These are phyloP conservation scores for Didymella pinodella DNA, from an alignment of 2,329 filamentous ascomycete species.

Conservation along the genomic window DNA sequence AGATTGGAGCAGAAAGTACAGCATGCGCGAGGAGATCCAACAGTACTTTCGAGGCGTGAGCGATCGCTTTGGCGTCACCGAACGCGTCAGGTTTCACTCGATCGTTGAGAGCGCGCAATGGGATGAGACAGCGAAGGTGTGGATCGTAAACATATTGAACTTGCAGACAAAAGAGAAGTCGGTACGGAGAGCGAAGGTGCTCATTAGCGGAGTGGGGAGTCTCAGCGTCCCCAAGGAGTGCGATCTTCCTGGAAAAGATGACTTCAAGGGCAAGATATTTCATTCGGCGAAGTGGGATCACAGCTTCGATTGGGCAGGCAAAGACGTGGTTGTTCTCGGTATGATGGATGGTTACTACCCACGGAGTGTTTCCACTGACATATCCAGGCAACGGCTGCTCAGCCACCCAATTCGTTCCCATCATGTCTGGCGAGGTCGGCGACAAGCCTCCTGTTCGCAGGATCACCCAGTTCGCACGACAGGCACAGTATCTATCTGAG, in stretches of 20 bases:
- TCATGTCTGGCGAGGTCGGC: slow-evolving; percentile 49
- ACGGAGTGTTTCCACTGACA: background rate
- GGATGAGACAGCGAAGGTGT: slow-evolving; percentile 54
- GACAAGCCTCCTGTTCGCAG: slow-evolving; percentile 43
- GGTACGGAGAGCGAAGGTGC: slow-evolving; percentile 35
- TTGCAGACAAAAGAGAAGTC: slow-evolving; percentile 31
- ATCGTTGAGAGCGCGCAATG: slow-evolving; percentile 55
- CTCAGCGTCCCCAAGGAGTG: slow-evolving; percentile 46
- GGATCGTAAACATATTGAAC: slow-evolving; percentile 44
- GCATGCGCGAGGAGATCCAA: slow-evolving; percentile 63
- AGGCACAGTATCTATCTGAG: slow-evolving; percentile 60
- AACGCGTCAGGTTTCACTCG: slow-evolving; percentile 56
- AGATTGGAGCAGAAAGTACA: slow-evolving; percentile 66
- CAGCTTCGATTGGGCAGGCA: slow-evolving; percentile 57
- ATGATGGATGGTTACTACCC: background rate
- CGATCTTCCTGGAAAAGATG: slow-evolving; percentile 55
- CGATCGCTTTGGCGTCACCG: slow-evolving; percentile 45
- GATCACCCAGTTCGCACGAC: slow-evolving; percentile 59
- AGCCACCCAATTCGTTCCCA: slow-evolving; percentile 59
- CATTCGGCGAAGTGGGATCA: slow-evolving; percentile 55
- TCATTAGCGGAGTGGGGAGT: slow-evolving; percentile 40
- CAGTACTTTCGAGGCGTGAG: slow-evolving; percentile 58
- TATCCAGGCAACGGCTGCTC: slow-evolving; percentile 56
- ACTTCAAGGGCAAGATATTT: slow-evolving; percentile 52
- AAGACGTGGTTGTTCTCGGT: slow-evolving; percentile 45